Evolutionary conservation across 352 stramenopile genomes (phyloP), one percentile per base, ranked within the genome.

Genomic region (Pythium catenulatum): DNA sequence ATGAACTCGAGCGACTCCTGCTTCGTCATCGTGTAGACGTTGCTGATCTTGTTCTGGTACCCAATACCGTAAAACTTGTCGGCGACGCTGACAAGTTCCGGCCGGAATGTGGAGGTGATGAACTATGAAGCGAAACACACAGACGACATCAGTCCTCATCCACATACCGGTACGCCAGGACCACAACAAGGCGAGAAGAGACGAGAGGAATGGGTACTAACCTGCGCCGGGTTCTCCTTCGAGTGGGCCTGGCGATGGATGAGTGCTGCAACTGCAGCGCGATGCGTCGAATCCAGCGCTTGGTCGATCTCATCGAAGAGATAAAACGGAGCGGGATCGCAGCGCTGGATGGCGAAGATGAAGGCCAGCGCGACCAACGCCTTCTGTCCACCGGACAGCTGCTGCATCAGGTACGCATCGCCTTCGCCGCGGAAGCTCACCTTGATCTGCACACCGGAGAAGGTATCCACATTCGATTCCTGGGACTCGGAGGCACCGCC

Each of bases 241-340:
- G 96, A 98, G 78, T 99, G 92, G 9, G 98, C 97, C 94, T 99
- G 99, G 2, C 96, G 95, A 83, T 99, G 96, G 85, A 99, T 99
- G 58, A 99, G 86, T 11, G 96, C 94, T 9, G 99, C 99, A 5
- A 99, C 98, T 39, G 98, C 96, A 63, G 98, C 96, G 85, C 99
- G 97, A 87, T 99, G 99, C 30, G 97, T 99, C n/a, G 97, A 98
- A 91, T 99, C 99, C n/a, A 99, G 92, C 25, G 99, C 99, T 92
- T 99, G 98, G 86, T 99, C 99, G 59, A 99, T 99, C 87, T 99
- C 99, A 90, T 99, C 99, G 89, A 99, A 99, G 43, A 99, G 95
- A 89, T 99, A 99, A 92, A 99, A 99, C 11, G 99, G 99, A 54
- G 99, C 99, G 73, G 99, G 99, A 87, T 99, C 99, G 79, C 98